A percentile compares a stretch with the other conserved stretches of the same genome.
Evolutionary conservation across 2,329 filamentous ascomycete genomes (phyloP).

Genomic region (Diaporthe capsici): DNA sequence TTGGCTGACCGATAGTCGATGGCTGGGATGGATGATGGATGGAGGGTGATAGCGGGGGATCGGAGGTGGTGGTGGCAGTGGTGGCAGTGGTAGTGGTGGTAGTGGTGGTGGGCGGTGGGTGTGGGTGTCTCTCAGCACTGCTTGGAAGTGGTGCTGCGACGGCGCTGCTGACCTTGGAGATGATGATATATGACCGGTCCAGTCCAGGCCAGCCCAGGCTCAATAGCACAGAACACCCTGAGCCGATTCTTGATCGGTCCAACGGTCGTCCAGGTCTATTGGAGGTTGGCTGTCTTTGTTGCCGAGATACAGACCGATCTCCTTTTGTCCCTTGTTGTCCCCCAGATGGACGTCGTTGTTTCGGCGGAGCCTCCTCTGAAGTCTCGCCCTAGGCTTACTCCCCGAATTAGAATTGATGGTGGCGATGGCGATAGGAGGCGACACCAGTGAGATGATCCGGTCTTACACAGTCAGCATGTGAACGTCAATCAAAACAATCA

Average conservation of each 20-base stretch:
- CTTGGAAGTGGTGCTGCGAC: conserved; percentile 27
- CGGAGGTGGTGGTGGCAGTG: neutral
- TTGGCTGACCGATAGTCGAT: conserved; percentile 25
- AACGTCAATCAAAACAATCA: conserved; percentile 25
- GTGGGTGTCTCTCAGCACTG: conserved; percentile 32
- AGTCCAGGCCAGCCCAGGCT: conserved; percentile 29
- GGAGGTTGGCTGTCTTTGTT: conserved; percentile 4
- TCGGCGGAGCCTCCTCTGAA: conserved; percentile 15
- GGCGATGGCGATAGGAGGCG: neutral
- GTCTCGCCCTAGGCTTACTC: neutral
- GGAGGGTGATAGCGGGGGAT: conserved; percentile 20
- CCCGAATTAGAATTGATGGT: neutral
- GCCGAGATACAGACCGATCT: neutral
- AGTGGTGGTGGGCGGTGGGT: conserved; percentile 16
- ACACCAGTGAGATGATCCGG: conserved; percentile 33
- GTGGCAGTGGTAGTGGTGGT: conserved; percentile 12
- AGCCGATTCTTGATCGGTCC: conserved; percentile 14
- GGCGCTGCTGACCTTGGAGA: conserved; percentile 36
- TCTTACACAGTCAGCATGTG: conserved; percentile 27
- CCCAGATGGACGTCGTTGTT: neutral
- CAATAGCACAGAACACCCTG: conserved; percentile 16
- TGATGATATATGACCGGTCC: conserved; percentile 36
- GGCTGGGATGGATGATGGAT: conserved; percentile 29
- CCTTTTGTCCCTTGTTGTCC: neutral
- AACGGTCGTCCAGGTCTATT: neutral